Evolutionary conservation across 495 filamentous ascomycete species (phyloP), one percentile per base, ranked within the genome.

Genomic region (Annulohypoxylon nitens): DNA sequence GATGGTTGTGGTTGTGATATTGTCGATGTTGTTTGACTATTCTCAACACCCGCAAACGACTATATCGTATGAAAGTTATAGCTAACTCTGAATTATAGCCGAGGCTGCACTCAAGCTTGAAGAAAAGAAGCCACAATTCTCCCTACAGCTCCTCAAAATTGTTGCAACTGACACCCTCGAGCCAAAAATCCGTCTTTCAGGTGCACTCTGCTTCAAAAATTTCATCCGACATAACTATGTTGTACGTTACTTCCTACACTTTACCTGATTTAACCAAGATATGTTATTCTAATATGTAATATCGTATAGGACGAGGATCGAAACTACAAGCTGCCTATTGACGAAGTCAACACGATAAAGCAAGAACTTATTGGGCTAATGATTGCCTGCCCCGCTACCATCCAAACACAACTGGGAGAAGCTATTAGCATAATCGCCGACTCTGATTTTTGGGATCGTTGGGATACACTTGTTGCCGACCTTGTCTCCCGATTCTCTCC

Each of bases 171-270:
- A 89, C 20, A 79, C 83, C 26, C 88, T 89, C 67, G 89, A 92
- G 8, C 80, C 83, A 57, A 94, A 93, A 75, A 93, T 90, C 71
- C 90, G 97, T 26, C 91, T 98, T 50, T 88, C 96, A n/a, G 92
- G 92, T 75, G 93, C 96, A 30, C 86, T 99, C 53, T 97, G 90
- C 84, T 98, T 99, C 87, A 99, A 99, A 83, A 99, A 99, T 83
- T 95, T 95, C 78, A 93, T 99, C 75, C 92, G 90, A 82, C 87
- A 92, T 72, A 96, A 93, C 85, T 98, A 93, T 89, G 91, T 91
- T 23, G 89, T 91, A 79, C 61, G 89, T 81, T 69, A 70, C 61
- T 66, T 37, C 36, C 48, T 43, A 20, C 30, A 45, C 39, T 10
- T 47, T 14, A 4, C 14, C 14, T 34, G 16, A 25, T 16, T 0